phyloP scores from a whole-genome alignment of 2,329 filamentous ascomycete genomes.

The Biscogniauxia mediterranea region DNA sequence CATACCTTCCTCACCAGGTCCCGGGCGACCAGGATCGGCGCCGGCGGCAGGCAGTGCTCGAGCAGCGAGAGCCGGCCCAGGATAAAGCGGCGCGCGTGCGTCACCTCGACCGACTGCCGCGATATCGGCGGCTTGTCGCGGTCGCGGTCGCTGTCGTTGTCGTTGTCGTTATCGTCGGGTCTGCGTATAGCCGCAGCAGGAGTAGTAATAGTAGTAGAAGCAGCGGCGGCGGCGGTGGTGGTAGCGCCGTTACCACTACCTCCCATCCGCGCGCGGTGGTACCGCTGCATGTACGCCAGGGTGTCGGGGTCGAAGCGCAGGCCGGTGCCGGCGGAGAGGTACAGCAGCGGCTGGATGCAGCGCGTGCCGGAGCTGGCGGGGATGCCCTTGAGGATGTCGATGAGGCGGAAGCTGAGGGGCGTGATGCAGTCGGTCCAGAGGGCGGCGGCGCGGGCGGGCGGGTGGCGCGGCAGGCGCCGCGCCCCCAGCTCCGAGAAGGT shows the following conservation, averaged over 20 bases:
- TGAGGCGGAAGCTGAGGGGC: background rate
- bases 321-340: background rate
- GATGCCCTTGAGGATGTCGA: background rate
- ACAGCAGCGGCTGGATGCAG: background rate
- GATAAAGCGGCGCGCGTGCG: background rate
- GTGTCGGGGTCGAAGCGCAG: background rate
- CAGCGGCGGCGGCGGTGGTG: too few relatives aligned
- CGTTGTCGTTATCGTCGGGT: too few relatives aligned
- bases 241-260: too few relatives aligned
- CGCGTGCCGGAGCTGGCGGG: background rate
- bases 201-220: too few relatives aligned
- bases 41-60: background rate
- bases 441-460: too few relatives aligned
- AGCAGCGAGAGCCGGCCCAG: background rate
- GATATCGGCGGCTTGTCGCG: background rate
- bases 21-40: background rate
- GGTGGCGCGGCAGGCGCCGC: background rate
- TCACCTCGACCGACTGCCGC: background rate
- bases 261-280: too few relatives aligned
- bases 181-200: too few relatives aligned
- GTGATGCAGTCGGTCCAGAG: background rate
- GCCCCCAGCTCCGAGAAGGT: background rate
- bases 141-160: too few relatives aligned
- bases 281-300: background rate
- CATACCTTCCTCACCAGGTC: background rate